Conservation (phyloP, 257 asterid species). For the Nemophila menziesii region DNA sequence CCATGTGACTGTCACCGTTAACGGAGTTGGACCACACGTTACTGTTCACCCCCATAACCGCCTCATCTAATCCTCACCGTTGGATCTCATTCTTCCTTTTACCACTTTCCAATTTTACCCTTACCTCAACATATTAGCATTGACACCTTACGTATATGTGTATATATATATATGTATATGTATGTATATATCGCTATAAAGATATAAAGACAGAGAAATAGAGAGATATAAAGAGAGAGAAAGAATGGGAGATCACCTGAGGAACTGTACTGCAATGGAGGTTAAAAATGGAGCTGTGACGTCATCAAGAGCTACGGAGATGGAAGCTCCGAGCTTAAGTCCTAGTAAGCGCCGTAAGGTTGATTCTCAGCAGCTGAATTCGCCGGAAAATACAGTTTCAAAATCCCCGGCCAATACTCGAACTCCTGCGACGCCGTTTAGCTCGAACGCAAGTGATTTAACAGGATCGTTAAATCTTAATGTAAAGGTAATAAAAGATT, state of each 20-base stretch:
- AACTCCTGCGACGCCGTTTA: not conserved
- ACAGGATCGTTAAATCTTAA: not conserved
- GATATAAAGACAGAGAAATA: no score
- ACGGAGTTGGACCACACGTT: conserved; percentile 86
- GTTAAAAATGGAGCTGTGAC: not conserved
- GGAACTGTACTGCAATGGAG: conserved; percentile 17
- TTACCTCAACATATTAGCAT: not conserved
- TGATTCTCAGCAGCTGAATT: not conserved
- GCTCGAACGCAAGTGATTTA: not conserved
- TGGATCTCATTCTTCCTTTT: not conserved
- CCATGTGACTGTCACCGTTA: conserved; percentile 74
- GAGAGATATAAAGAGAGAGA: conserved; percentile 13
- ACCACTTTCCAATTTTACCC: conserved; percentile 18
- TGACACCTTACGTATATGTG: not conserved
- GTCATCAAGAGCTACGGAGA: conserved; percentile 11
- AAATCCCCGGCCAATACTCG: not conserved
- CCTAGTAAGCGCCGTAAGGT: not conserved
- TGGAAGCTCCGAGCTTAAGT: conserved; percentile 25
- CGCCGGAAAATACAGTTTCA: not conserved
- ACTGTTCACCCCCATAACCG: not conserved
- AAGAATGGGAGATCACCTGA: conserved; percentile 24
- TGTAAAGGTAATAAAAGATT: not conserved
- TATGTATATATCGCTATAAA: not conserved
- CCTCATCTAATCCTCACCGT: not conserved
- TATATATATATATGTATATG: no score